Evolutionary conservation across 2,329 filamentous ascomycete species (phyloP), one percentile per base, ranked within the genome.

Genomic region (Aspergillus quadricinctus): DNA sequence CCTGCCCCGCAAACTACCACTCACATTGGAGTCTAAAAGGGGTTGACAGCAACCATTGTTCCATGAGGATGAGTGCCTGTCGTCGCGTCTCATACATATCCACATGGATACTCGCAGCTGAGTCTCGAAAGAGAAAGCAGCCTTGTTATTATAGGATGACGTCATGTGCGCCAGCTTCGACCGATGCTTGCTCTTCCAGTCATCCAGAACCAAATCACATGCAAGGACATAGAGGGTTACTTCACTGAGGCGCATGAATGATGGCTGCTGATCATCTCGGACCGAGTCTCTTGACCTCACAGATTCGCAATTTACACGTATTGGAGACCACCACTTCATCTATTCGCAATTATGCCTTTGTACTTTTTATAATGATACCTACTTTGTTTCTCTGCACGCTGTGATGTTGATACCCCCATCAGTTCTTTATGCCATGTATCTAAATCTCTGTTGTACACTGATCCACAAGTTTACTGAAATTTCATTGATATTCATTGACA

Each of bases 1-100:
- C 57, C 66, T 54, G 56, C 62, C 17, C 61, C 63, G 54, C 59
- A 66, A 19, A 64, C 68, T 55, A 61, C 62, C 50, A 61, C 64
- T 49, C 52, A 62, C 48, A 45, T 48, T 52, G 51, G 52, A 31
- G 53, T 59, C 41, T 58, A 53, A 60, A 55, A 19, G 10, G 10
- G 35, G 4, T 19, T 50, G 8, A 4, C 25, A 35, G 28, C 53
- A 28, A n/a, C 41, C 8, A 4, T 23, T 37, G 28, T 35, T 17
- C 43, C 40, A 5, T 52, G 35, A 35, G 9, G 17, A 37, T 37
- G 40, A 3, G 19, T 11, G 7, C 40, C n/a, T 19, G 40, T 43
- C 40, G 8, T 43, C 21, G 40, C 40, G 10, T 37, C 4, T 17
- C 35, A 11, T 45, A 43, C 3, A 21, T 45, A 14, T 14, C 21